Evolutionary conservation across 225 moss, liverwort and hornwort species (phyloP).

Genomic region (Polytrichum formosum): DNA sequence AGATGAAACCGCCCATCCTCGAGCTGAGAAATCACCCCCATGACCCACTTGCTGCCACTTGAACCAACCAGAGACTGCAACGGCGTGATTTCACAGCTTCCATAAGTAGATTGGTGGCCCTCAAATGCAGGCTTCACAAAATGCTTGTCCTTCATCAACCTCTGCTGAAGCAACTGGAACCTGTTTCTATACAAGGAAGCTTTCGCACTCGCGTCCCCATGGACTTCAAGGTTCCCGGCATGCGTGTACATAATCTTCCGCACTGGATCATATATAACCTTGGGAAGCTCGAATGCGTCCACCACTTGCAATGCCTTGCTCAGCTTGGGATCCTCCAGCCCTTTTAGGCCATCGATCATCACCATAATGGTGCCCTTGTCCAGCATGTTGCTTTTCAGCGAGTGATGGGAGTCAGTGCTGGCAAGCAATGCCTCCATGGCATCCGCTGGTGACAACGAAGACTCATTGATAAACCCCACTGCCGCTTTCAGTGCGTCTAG

Average conservation of each 20-base stretch:
- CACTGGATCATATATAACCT: constrained; percentile 66
- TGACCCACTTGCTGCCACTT: constrained; percentile 79
- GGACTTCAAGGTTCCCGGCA: constrained; percentile 43
- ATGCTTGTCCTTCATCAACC: constrained; percentile 78
- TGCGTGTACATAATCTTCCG: constrained; percentile 74
- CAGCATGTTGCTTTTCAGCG: constrained; percentile 78
- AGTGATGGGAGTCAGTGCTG: constrained; percentile 58
- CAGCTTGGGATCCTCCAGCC: constrained; percentile 43
- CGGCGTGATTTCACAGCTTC: constrained; percentile 78
- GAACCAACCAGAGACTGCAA: constrained; percentile 72
- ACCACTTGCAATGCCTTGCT: constrained; percentile 52
- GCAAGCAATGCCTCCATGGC: constrained; percentile 59
- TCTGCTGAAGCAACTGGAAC: constrained; percentile 78
- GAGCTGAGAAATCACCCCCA: constrained; percentile 81
- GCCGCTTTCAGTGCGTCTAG: constrained; percentile 75
- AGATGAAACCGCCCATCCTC: constrained; percentile 81
- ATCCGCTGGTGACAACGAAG: constrained; percentile 31
- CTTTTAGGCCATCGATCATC: constrained; percentile 56
- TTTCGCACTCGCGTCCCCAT: constrained; percentile 80
- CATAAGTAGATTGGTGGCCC: constrained; percentile 35
- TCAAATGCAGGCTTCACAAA: constrained; percentile 57
- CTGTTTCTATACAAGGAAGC: constrained; percentile 84
- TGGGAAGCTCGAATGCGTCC: constrained; percentile 66
- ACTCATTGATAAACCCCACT: constrained; percentile 56
- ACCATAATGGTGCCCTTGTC: constrained; percentile 57